Percentiles rank a stretch among this genome's conserved stretches.
These are phyloP conservation scores for Yamadazyma akitaensis DNA, from an alignment of 805 yeast genomes.

Conservation along the genomic window DNA sequence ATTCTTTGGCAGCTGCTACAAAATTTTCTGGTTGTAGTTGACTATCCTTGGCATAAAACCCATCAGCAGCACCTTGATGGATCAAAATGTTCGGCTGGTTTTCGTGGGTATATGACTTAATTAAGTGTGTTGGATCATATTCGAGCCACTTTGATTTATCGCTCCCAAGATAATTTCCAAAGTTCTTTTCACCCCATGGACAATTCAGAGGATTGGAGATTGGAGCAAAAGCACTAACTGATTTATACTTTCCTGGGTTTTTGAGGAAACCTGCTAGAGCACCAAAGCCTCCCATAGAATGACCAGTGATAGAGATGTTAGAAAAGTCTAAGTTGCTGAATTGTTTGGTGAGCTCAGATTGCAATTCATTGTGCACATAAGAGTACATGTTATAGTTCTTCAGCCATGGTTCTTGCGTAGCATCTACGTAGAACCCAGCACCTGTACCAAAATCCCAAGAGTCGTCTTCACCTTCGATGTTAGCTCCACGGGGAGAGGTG, in stretches of 20 bases:
- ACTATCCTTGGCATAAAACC: conserved; percentile 54
- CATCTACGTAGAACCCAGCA: conserved; percentile 92
- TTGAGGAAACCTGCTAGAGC: conserved; percentile 67
- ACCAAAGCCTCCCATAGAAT: conserved; percentile 98
- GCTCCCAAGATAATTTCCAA: conserved; percentile 70
- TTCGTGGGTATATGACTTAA: conserved; percentile 54
- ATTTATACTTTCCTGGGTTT: conserved; percentile 68
- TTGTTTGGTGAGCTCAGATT: conserved; percentile 43
- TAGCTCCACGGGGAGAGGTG: conserved; percentile 90
- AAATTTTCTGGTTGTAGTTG: conserved; percentile 79
- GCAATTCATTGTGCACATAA: conserved; percentile 75
- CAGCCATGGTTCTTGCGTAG: conserved; percentile 69
- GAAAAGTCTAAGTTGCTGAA: conserved; percentile 55
- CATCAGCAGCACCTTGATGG: conserved; percentile 79
- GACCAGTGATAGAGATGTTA: conserved; percentile 82
- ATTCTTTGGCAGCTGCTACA: conserved; percentile 53
- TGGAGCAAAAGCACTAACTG: conserved; percentile 90
- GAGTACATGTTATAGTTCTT: conserved; percentile 82
- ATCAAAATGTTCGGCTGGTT: conserved; percentile 60
- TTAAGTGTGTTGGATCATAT: conserved; percentile 82
- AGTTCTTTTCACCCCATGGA: conserved; percentile 89
- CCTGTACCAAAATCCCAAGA: conserved; percentile 90
- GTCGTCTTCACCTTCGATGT: conserved; percentile 75
- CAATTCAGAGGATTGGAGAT: conserved; percentile 73
- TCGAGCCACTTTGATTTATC: conserved; percentile 60